Percentiles rank a stretch among this genome's conserved stretches.
These are phyloP conservation scores for Yarrowia osloensis DNA, from an alignment of 805 yeast genomes.

Conservation along the genomic window DNA sequence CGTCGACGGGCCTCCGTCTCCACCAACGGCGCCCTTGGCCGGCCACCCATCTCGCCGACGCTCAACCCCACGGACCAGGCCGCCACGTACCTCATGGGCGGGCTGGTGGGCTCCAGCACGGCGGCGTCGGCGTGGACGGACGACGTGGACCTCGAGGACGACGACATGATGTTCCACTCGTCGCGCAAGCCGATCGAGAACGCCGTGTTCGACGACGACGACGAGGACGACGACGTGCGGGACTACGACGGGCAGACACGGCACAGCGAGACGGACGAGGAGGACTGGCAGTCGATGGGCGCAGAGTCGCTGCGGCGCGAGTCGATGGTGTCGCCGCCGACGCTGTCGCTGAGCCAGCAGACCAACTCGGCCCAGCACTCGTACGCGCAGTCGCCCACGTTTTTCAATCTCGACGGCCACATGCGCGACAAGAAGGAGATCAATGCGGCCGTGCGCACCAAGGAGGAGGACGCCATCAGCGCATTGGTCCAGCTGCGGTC, in stretches of 20 bases:
- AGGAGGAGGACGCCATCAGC: conserved; percentile 60
- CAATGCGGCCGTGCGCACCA: conserved; percentile 34
- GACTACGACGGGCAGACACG: conserved; percentile 38
- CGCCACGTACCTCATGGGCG: conserved; percentile 36
- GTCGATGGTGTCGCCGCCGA: conserved; percentile 27
- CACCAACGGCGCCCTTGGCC: conserved; percentile 21
- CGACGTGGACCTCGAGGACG: conserved; percentile 41
- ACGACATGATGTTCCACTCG: conserved; percentile 42
- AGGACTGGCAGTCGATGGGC: conserved; percentile 93
- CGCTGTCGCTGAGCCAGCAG: conserved; percentile 24
- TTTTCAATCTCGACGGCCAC: conserved; percentile 27
- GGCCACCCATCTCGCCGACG: conserved; percentile 43
- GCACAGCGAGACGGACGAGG: conserved; percentile 86
- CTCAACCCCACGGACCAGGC: conserved; percentile 41
- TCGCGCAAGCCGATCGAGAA: conserved; percentile 24
- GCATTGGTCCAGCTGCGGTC: conserved; percentile 46
- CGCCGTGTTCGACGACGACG: conserved; percentile 36
- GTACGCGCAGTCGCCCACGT: conserved; percentile 24
- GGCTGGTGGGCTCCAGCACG: conserved; percentile 10
- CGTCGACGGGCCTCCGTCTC: conserved; percentile 34
- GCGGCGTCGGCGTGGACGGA: conserved; percentile 36
- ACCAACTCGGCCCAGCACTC: conserved; percentile 16
- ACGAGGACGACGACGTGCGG: conserved; percentile 38
- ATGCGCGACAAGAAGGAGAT: conserved; percentile 25
- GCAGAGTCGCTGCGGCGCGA: conserved; percentile 60